These are phyloP conservation scores for Fraxinus pennsylvanica DNA, from an alignment of 257 asterid genomes.

Conservation along the genomic window DNA sequence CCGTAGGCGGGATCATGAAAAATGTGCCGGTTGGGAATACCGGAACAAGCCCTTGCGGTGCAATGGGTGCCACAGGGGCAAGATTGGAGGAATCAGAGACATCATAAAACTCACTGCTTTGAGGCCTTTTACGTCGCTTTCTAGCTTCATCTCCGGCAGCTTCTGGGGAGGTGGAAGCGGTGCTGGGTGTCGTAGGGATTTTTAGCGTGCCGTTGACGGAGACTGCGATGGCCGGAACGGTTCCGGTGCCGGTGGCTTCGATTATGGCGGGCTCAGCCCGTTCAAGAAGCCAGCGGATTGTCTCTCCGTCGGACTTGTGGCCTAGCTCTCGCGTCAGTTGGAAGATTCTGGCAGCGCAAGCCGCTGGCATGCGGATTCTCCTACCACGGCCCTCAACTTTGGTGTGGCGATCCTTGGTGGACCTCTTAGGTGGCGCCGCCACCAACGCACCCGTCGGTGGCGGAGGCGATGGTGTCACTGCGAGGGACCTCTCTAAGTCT, in stretches of 20 bases:
- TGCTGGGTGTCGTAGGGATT: conserved; percentile 55
- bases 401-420: conserved; percentile 79
- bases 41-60: conserved; percentile 69
- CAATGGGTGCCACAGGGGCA: conserved; percentile 66
- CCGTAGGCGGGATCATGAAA: conserved; percentile 62
- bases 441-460: conserved; percentile 8
- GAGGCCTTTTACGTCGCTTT: conserved; percentile 48
- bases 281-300: conserved; percentile 79
- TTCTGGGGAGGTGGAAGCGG: conserved; percentile 33
- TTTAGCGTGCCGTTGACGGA: conserved; percentile 74
- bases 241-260: conserved; percentile 80
- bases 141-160: conserved; percentile 17
- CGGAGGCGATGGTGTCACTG: conserved; percentile 10
- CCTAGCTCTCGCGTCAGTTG: conserved; percentile 76
- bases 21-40: conserved; percentile 62
- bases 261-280: conserved; percentile 81
- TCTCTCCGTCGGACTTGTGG: conserved; percentile 80
- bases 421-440: conserved; percentile 46
- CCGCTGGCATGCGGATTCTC: conserved; percentile 76
- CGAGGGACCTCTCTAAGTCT: conserved; percentile 32
- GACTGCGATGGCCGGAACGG: conserved; percentile 76
- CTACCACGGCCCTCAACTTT: conserved; percentile 90
- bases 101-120: conserved; percentile 57
- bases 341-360: conserved; percentile 79
- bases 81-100: conserved; percentile 46